Evolutionary conservation across 345 rosid species (phyloP).

Genomic region (Brassica napus): DNA sequence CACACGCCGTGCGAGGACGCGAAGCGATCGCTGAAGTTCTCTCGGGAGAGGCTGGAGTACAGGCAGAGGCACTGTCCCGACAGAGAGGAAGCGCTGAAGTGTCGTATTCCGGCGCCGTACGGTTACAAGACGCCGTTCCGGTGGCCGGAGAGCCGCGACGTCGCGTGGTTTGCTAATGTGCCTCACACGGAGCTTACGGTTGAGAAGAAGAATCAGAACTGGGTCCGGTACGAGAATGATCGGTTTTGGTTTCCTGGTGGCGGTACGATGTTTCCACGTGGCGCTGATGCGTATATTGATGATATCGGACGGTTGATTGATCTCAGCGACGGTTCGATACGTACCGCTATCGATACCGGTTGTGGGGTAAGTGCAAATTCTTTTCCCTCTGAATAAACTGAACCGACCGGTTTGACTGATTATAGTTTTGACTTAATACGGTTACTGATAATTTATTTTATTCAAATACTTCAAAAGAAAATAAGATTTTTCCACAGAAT

Average conservation of each 20-base stretch:
- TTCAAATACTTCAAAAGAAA: not conserved
- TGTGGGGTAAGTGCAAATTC: slow-evolving; percentile 74
- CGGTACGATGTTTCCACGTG: slow-evolving; percentile 92
- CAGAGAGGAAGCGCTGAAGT: slow-evolving; percentile 49
- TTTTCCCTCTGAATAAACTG: not conserved
- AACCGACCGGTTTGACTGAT: slow-evolving; percentile 3
- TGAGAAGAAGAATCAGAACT: slow-evolving; percentile 89
- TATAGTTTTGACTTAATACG: not conserved
- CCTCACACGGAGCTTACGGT: slow-evolving; percentile 86
- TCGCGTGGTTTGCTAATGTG: slow-evolving; percentile 84
- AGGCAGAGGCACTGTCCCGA: slow-evolving; percentile 71
- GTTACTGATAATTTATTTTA: not conserved
- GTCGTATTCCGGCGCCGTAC: slow-evolving; percentile 77
- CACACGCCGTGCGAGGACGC: slow-evolving; percentile 81
- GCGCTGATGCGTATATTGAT: slow-evolving; percentile 82
- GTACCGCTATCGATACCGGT: slow-evolving; percentile 96
- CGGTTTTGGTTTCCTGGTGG: slow-evolving; percentile 89
- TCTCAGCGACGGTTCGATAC: slow-evolving; percentile 75
- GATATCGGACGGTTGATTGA: slow-evolving; percentile 76
- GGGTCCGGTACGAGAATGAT: slow-evolving; percentile 70
- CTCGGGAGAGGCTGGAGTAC: slow-evolving; percentile 56
- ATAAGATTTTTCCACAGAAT: not conserved
- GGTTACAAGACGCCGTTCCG: slow-evolving; percentile 73
- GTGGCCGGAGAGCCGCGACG: slow-evolving; percentile 91
- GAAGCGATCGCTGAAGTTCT: slow-evolving; percentile 58